Percentiles rank a stretch among this genome's conserved stretches.
phyloP scores from a whole-genome alignment of 306 rosid genomes.

The Quercus aquifolioides region DNA sequence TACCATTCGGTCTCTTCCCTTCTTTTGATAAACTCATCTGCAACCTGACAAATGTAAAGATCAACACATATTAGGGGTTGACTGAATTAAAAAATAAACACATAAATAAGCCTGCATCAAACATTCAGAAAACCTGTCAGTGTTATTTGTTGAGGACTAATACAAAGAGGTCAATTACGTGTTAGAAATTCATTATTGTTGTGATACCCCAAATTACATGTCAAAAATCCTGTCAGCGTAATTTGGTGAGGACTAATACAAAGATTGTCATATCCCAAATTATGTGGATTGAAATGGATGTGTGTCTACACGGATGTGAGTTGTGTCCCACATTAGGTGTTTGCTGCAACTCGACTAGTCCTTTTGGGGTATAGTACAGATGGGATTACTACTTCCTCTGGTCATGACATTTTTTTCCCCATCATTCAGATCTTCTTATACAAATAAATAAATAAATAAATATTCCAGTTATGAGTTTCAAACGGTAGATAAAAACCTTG shows the following conservation, averaged over 20 bases:
- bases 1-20: conserved; percentile 93
- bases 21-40: conserved; percentile 86
- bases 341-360: too few relatives aligned
- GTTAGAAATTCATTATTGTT: background rate
- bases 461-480: background rate
- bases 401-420: background rate
- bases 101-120: background rate
- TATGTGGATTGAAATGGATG: too few relatives aligned
- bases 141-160: background rate
- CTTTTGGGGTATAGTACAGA: too few relatives aligned
- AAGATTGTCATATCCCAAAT: too few relatives aligned
- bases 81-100: background rate
- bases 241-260: background rate
- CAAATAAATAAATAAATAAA: background rate
- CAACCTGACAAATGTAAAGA: conserved; percentile 57
- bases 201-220: too few relatives aligned
- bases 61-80: conserved; percentile 13
- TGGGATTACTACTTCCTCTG: too few relatives aligned
- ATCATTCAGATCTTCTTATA: background rate
- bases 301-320: too few relatives aligned
- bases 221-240: too few relatives aligned
- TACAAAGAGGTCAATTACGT: background rate
- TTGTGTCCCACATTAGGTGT: too few relatives aligned
- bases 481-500: background rate
- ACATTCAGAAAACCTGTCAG: conserved; percentile 9